These are phyloP conservation scores for Neurospora sp. DNA, from an alignment of 495 filamentous ascomycete species.

Conservation along the genomic window DNA sequence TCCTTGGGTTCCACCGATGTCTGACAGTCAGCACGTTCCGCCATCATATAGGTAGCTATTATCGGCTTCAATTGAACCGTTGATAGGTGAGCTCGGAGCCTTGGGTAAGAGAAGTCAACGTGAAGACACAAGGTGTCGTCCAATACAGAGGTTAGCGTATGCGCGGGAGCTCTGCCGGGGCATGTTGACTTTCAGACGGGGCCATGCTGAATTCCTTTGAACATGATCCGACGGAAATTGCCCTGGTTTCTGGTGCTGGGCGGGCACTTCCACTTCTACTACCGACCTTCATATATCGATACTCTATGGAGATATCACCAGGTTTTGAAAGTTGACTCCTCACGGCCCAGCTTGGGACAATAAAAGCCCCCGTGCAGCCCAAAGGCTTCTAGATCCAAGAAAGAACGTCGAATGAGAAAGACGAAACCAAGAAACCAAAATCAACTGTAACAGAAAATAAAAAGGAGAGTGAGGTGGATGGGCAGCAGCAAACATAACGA, in stretches of 20 bases:
- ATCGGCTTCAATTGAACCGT: background rate
- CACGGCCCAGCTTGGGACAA: background rate
- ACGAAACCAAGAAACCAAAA: background rate
- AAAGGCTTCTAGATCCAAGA: background rate
- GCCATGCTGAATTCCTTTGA: background rate
- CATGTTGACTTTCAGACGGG: background rate
- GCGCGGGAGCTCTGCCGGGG: background rate
- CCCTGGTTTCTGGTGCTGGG: background rate
- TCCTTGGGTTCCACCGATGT: background rate
- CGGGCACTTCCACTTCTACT: background rate
- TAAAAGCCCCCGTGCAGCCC: background rate
- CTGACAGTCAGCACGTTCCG: background rate
- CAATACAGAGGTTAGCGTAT: background rate
- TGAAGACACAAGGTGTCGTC: background rate
- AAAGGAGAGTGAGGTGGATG: constrained; percentile 2
- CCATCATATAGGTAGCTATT: background rate
- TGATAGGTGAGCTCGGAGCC: background rate
- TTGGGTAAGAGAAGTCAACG: background rate
- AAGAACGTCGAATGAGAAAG: background rate
- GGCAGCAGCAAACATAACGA: constrained; percentile 1
- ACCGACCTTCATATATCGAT: background rate
- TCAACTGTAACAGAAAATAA: background rate
- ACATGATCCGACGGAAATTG: background rate
- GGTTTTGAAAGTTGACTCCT: background rate
- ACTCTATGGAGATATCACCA: background rate